A percentile compares a stretch with the other conserved stretches of the same genome.
phyloP scores from a whole-genome alignment of 2,329 filamentous ascomycete genomes.

The Phyllosticta citrichinensis region DNA sequence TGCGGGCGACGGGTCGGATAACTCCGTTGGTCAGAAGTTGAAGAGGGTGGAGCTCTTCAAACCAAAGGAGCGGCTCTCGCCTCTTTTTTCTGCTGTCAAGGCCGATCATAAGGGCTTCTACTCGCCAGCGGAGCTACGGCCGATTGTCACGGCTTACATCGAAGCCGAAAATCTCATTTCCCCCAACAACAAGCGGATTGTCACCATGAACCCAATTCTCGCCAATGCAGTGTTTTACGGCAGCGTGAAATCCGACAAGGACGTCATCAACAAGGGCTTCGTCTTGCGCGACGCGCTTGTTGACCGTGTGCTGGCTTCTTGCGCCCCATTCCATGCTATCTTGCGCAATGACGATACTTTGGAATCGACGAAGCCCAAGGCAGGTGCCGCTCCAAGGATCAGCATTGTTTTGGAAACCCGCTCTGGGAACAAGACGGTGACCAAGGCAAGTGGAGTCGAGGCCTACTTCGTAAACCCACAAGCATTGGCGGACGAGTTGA shows the following conservation, averaged over 20 bases:
- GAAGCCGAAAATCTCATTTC: slow-evolving; percentile 48
- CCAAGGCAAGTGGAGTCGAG: slow-evolving; percentile 52
- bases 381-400: slow-evolving; percentile 51
- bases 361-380: slow-evolving; percentile 44
- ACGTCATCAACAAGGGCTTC: slow-evolving; percentile 46
- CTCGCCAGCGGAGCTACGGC: slow-evolving; percentile 49
- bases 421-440: slow-evolving; percentile 57
- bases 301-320: slow-evolving; percentile 47
- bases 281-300: slow-evolving; percentile 51
- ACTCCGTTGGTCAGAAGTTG: slow-evolving; percentile 37
- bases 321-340: slow-evolving; percentile 49
- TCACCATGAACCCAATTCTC: slow-evolving; percentile 52
- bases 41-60: slow-evolving; percentile 45
- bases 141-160: slow-evolving; percentile 48
- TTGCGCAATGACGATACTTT: slow-evolving; percentile 37
- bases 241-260: slow-evolving; percentile 42
- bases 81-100: slow-evolving; percentile 42
- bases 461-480: slow-evolving; percentile 51
- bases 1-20: slow-evolving; percentile 22
- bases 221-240: slow-evolving; percentile 47
- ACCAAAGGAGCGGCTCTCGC: slow-evolving; percentile 47
- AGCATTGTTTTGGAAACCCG: slow-evolving; percentile 52
- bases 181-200: slow-evolving; percentile 49
- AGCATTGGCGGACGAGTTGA: slow-evolving; percentile 53
- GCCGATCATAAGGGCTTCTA: slow-evolving; percentile 46